Conservation (phyloP, 495 filamentous ascomycete genomes). For the Platismatia glauca region DNA sequence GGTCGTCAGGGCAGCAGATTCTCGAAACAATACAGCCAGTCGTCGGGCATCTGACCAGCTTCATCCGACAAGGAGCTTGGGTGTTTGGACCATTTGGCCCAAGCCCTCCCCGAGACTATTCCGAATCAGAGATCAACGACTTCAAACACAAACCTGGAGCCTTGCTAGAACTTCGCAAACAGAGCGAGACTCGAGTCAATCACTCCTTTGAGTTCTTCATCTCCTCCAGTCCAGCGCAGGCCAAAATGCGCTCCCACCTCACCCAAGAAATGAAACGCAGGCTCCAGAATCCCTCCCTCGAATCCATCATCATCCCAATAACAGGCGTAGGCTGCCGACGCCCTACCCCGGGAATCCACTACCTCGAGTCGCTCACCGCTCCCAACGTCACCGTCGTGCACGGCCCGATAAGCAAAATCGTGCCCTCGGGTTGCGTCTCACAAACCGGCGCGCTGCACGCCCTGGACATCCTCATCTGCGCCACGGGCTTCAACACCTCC, state of each 20-base stretch:
- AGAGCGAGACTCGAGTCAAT: too few species aligned
- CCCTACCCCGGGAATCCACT: not conserved
- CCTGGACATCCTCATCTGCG: constrained; percentile 40
- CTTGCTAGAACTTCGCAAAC: too few species aligned
- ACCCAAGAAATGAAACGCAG: not conserved
- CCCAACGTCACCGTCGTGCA: constrained; percentile 40
- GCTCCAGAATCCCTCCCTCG: not conserved
- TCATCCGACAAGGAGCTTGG: constrained; percentile 36
- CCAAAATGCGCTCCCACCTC: not conserved
- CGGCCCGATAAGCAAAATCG: constrained; percentile 36
- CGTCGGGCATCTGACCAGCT: constrained; percentile 40
- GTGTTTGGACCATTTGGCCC: too few species aligned
- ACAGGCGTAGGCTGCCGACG: not conserved
- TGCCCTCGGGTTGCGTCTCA: constrained; percentile 39
- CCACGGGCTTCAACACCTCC: constrained; percentile 44
- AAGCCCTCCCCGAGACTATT: too few species aligned
- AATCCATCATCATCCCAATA: not conserved
- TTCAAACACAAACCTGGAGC: constrained; percentile 33
- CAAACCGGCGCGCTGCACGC: constrained; percentile 37
- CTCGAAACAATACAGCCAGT: constrained; percentile 51
- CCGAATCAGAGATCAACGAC: constrained; percentile 16
- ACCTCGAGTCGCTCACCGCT: constrained; percentile 7
- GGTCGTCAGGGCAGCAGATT: constrained; percentile 43
- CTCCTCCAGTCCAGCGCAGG: too few species aligned
- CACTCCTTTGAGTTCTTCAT: too few species aligned